These are phyloP conservation scores for Fonsecaea nubica DNA, from an alignment of 2,329 filamentous ascomycete genomes.

Conservation along the genomic window DNA sequence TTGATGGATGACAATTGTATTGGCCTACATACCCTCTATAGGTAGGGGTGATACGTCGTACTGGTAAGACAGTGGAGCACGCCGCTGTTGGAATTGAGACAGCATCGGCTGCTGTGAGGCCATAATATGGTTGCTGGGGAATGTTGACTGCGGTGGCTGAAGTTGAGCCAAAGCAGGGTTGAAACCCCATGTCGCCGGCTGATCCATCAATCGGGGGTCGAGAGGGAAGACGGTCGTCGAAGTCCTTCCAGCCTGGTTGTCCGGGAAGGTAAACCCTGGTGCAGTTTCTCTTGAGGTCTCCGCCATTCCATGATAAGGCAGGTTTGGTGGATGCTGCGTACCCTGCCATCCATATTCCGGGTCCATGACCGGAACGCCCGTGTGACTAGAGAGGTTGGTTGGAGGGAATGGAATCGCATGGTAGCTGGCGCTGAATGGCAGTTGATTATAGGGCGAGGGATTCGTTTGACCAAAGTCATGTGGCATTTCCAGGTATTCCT, in stretches of 20 bases:
- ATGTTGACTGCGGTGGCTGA: constrained; percentile 2
- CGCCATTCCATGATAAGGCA: constrained; percentile 4
- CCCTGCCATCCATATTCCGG: constrained; percentile 15
- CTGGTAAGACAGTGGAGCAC: constrained; percentile 11
- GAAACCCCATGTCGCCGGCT: background rate
- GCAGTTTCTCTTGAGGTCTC: background rate
- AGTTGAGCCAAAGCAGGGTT: background rate
- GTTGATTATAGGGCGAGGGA: constrained; percentile 20
- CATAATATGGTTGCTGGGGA: constrained; percentile 5
- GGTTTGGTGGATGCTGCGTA: constrained; percentile 4
- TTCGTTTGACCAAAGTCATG: constrained; percentile 15
- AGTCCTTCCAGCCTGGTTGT: constrained; percentile 1
- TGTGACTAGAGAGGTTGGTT: background rate
- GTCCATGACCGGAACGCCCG: background rate
- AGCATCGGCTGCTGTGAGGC: constrained; percentile 3
- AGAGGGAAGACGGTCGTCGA: constrained; percentile 4
- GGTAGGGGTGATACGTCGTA: constrained; percentile 12
- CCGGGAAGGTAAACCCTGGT: constrained; percentile 3
- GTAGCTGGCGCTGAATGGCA: constrained; percentile 28
- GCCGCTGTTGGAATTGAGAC: constrained; percentile 13
- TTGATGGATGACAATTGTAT: constrained; percentile 8
- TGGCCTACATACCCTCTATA: constrained; percentile 32
- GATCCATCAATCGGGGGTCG: constrained; percentile 18
- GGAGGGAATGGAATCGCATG: constrained; percentile 19
- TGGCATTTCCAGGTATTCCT: constrained; percentile 12